Percentiles rank a stretch among this genome's conserved stretches.
phyloP scores from a whole-genome alignment of 345 rosid species.

The Brassica carinata region DNA sequence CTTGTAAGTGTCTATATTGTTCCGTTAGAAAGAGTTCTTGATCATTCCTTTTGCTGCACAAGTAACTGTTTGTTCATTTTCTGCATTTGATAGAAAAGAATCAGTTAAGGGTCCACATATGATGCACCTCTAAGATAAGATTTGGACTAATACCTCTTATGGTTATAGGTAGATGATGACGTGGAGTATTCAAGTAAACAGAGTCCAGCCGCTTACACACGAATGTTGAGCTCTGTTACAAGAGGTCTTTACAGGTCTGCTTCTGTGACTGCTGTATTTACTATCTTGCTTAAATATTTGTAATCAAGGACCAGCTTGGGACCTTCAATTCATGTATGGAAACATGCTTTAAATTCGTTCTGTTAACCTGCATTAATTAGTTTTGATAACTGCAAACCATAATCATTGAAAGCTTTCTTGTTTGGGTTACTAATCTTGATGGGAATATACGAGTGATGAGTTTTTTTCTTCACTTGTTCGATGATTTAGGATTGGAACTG shows the following conservation, averaged over 20 bases:
- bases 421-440: background rate
- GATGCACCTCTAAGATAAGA: conserved; percentile 12
- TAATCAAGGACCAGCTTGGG: background rate
- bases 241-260: conserved; percentile 85
- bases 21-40: background rate
- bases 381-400: background rate
- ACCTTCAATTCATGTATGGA: background rate
- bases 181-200: conserved; percentile 52
- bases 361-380: background rate
- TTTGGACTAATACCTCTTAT: conserved; percentile 25
- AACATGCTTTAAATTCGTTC: too few species aligned
- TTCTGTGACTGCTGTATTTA: conserved; percentile 9
- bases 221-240: conserved; percentile 64
- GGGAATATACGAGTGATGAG: conserved; percentile 19
- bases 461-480: conserved; percentile 17
- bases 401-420: background rate
- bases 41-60: background rate
- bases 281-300: conserved; percentile 3
- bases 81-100: background rate
- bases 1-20: conserved; percentile 61
- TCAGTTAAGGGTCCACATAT: background rate
- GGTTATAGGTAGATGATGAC: conserved; percentile 70
- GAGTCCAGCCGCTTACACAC: conserved; percentile 71
- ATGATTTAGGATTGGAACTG: conserved; percentile 78
- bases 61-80: background rate